Conservation (phyloP, 805 yeast species). For the Kregervanrija delftensis region DNA sequence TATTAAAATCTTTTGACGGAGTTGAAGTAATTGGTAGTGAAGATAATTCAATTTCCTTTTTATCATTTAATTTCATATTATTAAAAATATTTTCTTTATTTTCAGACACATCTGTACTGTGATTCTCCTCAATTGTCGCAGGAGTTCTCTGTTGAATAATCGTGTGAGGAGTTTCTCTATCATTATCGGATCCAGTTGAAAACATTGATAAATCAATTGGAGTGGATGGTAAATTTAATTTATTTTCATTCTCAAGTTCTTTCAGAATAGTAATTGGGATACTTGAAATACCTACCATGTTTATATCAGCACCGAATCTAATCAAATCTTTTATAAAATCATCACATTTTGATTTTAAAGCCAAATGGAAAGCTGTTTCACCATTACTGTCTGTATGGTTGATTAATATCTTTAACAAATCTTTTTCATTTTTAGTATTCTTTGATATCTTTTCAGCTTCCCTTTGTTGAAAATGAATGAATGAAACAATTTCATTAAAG, state of each 20-base stretch:
- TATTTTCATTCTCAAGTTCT: slow-evolving; percentile 7
- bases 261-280: slow-evolving; percentile 17
- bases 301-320: slow-evolving; percentile 38
- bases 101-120: slow-evolving; percentile 31
- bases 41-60: neutral
- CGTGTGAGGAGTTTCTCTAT: slow-evolving; percentile 4
- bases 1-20: slow-evolving; percentile 2
- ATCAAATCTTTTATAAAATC: slow-evolving; percentile 36
- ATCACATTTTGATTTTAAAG: slow-evolving; percentile 50
- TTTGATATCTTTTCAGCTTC: slow-evolving; percentile 22
- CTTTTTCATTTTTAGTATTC: slow-evolving; percentile 24
- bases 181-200: neutral
- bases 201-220: slow-evolving; percentile 2
- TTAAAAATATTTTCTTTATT: slow-evolving; percentile 37
- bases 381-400: slow-evolving; percentile 80
- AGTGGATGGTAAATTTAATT: neutral
- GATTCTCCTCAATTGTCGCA: neutral
- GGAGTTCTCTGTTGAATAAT: slow-evolving; percentile 3
- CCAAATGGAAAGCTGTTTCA: slow-evolving; percentile 79
- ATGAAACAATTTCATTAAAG: slow-evolving; percentile 29
- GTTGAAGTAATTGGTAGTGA: slow-evolving; percentile 4
- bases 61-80: neutral
- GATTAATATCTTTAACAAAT: slow-evolving; percentile 48
- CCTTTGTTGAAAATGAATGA: slow-evolving; percentile 23
- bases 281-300: slow-evolving; percentile 16